Conservation (phyloP, 257 asterid genomes). For the Rubia yunnanensis region DNA sequence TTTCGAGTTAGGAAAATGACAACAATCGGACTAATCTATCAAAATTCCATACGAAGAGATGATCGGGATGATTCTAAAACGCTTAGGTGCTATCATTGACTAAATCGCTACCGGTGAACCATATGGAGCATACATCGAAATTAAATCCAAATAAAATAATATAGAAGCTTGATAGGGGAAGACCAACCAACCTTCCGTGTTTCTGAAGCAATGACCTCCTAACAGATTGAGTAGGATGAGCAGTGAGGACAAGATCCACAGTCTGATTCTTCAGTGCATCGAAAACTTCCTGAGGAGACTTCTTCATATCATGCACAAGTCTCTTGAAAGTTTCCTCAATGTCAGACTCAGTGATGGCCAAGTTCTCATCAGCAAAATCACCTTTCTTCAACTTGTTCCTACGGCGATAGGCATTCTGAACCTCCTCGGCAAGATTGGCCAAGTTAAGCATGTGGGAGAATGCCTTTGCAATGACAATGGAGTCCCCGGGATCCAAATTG, state of each 20-base stretch:
- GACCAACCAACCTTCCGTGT: constrained; percentile 32
- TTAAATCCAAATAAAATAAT: background rate
- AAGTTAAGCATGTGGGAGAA: constrained; percentile 49
- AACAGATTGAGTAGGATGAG: constrained; percentile 45
- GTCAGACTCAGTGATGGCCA: constrained; percentile 38
- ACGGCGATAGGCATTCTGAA: constrained; percentile 35
- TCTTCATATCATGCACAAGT: constrained; percentile 32
- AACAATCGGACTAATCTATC: background rate
- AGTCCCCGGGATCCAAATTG: constrained; percentile 46
- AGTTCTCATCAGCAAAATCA: constrained; percentile 28
- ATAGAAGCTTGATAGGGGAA: background rate
- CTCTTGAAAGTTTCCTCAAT: constrained; percentile 45
- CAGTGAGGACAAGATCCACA: constrained; percentile 44
- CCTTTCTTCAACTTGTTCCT: constrained; percentile 35
- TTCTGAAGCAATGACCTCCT: constrained; percentile 48
- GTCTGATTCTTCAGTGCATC: constrained; percentile 48
- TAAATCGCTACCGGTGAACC: too few species aligned
- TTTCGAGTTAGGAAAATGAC: constrained; percentile 2
- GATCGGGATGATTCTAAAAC: too few species aligned
- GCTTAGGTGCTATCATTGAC: too few species aligned
- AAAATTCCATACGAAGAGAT: background rate
- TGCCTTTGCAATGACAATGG: constrained; percentile 42
- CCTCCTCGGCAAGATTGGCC: constrained; percentile 48
- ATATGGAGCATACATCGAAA: too few species aligned
- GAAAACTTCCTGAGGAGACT: constrained; percentile 42